Base-by-base conservation (phyloP, 805 yeast genomes). In the Suhomyces tanzawaensis region DNA sequence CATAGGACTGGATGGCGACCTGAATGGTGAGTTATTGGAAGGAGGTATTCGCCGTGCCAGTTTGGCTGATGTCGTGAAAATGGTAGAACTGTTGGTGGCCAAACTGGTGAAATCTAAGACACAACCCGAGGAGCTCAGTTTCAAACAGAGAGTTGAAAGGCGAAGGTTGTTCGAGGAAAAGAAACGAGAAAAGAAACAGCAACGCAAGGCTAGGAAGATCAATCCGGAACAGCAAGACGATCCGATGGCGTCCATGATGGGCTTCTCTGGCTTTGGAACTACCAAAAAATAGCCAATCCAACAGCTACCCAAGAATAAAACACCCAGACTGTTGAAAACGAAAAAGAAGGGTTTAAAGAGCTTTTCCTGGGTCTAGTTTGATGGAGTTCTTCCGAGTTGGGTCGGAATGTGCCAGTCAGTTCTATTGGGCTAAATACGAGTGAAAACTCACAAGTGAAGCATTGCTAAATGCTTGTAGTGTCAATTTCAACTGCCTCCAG, bases 191-290 rank as follows among this genome's bases (percentile, higher is more conserved):
- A 64, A 57, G 45, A 47, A 62, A 22, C 44, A 52, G 25, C 52
- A 47, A 31, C 60, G 55, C 42, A 54, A 56, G 21, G 45, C 40
- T 36, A 42, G 42, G 29, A 42, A 49, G 37, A 51, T 52, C 41
- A 42, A 39, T 16, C 16, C 17, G 19, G 19, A 23, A 39, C 46
- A 48, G 40, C 50, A 44, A 40, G 42, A 38, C 3, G 45, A 39
- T 28, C 27, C 42, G 34, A 45, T 44, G 31, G 44, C 39, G 12
- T 42, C 53, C 21, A 43, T 71, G 44, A 81, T 83, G 86, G 90
- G 90, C 2, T 78, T 84, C 45, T 47, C 60, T 1, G 71, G 74
- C 2, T 82, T 82, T 57, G 77, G 76, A 0, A 52, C 72, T 7
- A 64, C 81, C 2, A 79, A 76, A 53, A 60, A 45, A 32, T 29